These are phyloP conservation scores for Quercus berberidifolia DNA, from an alignment of 306 rosid genomes.

Conservation along the genomic window DNA sequence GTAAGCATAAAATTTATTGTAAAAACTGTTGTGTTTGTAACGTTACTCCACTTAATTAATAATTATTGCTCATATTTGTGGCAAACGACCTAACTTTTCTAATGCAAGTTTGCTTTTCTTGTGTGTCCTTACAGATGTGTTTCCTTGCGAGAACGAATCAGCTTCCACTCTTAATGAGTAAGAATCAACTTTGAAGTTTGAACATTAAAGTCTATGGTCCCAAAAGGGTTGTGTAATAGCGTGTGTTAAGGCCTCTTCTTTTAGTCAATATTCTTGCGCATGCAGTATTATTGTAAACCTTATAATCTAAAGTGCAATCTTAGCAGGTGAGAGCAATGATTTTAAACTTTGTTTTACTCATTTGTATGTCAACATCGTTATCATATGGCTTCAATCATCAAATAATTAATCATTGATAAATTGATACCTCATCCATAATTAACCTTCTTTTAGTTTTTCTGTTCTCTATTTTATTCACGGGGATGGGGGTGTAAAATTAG, in stretches of 20 bases:
- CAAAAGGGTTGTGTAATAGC: neutral
- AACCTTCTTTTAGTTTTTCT: neutral
- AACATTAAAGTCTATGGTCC: neutral
- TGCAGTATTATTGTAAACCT: neutral
- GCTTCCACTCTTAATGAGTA: neutral
- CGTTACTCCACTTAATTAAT: neutral
- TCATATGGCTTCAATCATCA: neutral
- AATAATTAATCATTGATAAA: conserved; percentile 12
- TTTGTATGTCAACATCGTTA: neutral
- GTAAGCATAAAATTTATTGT: accelerated
- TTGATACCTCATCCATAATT: conserved; percentile 1
- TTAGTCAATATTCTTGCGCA: neutral
- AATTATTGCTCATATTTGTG: neutral
- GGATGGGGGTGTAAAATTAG: neutral
- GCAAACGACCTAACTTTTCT: neutral
- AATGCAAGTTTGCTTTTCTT: neutral
- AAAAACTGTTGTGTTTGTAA: no score
- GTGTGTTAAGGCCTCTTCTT: neutral
- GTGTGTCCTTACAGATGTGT: neutral
- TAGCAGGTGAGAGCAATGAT: conserved; percentile 6
- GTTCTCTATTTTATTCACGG: neutral
- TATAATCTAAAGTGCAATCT: neutral
- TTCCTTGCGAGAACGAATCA: neutral
- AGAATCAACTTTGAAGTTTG: neutral
- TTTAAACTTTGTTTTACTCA: neutral